Evolutionary conservation across 441 rosid species (phyloP).

Genomic region (Codiaeum variegatum): DNA sequence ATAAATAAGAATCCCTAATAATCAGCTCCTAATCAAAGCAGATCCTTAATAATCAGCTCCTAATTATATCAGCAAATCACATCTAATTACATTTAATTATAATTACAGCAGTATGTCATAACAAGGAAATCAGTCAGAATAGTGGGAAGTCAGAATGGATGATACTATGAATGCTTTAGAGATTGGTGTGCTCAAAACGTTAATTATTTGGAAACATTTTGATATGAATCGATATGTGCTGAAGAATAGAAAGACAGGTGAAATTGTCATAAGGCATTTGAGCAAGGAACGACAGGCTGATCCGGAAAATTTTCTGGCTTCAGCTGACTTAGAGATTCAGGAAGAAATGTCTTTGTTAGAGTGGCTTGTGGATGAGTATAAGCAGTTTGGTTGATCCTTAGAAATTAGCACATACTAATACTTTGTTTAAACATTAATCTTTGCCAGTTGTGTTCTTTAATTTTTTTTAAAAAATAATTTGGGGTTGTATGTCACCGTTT

Average conservation of each 20-base stretch:
- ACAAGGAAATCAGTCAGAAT: slow-evolving; percentile 85
- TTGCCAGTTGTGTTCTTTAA: too few relatives aligned
- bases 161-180: slow-evolving; percentile 76
- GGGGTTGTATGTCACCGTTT: too few relatives aligned
- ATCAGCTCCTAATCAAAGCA: too few relatives aligned
- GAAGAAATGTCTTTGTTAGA: slow-evolving; percentile 64
- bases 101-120: too few relatives aligned
- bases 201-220: slow-evolving; percentile 79
- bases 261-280: slow-evolving; percentile 49
- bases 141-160: slow-evolving; percentile 43
- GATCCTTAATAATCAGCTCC: too few relatives aligned
- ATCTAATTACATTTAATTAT: too few relatives aligned
- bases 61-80: too few relatives aligned
- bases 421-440: too few relatives aligned
- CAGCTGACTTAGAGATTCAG: slow-evolving; percentile 55
- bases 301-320: slow-evolving; percentile 46
- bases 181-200: slow-evolving; percentile 73
- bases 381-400: slow-evolving; percentile 63
- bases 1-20: too few relatives aligned
- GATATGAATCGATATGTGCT: slow-evolving; percentile 51
- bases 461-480: too few relatives aligned
- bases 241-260: slow-evolving; percentile 52
- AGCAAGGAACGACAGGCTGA: slow-evolving; percentile 64
- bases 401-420: slow-evolving; percentile 79
- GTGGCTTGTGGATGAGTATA: slow-evolving; percentile 86